Base-by-base conservation (phyloP, 1,139 yeast species). In the Suhomyces yuchorum region DNA sequence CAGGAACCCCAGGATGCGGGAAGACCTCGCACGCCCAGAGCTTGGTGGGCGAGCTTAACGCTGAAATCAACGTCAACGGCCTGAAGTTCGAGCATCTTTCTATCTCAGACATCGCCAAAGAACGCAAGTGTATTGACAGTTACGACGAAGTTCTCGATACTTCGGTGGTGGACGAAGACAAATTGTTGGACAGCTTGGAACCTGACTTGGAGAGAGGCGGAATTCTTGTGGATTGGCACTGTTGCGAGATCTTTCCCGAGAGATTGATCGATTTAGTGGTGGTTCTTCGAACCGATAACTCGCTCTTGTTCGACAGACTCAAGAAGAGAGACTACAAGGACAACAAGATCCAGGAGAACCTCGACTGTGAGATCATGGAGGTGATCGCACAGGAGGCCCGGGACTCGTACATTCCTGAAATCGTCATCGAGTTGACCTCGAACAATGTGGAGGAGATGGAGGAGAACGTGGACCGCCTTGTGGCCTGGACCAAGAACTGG, bases 1-100 rank as follows among this genome's bases (percentile, higher is more conserved):
- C 98, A 6, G 99, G 99, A 3, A 95, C 99, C 1, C 99, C 99
- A 12, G 98, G 99, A 0, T 90, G 97, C 58, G 99, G 99, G 12
- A 93, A 93, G 62, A 81, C 97, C 1, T 84, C 93, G 17, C 97
- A 92, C 59, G 82, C 93, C 3, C 84, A 81, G 58, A 72, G 77
- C 48, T 71, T 92, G 49, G 81, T 76, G 7, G 72, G 80, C 40
- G 78, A 77, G 49, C 64, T 84, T 24, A 54, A 54, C 44, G 52
- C 50, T 26, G 56, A 49, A 15, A 44, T 47, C 37, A 34, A 28
- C 19, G 68, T 75, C 7, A 74, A 68, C 19, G 70, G 68, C 11
- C 56, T 61, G 12, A 64, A 66, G 15, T 78, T 84, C 56, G 70
- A 65, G 42, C 87, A 87, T 58, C 77, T 86, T 53, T 79, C 84